Evolutionary conservation across 208 protist genomes (phyloP).

Genomic region (Acanthamoeba culbertsoni): DNA sequence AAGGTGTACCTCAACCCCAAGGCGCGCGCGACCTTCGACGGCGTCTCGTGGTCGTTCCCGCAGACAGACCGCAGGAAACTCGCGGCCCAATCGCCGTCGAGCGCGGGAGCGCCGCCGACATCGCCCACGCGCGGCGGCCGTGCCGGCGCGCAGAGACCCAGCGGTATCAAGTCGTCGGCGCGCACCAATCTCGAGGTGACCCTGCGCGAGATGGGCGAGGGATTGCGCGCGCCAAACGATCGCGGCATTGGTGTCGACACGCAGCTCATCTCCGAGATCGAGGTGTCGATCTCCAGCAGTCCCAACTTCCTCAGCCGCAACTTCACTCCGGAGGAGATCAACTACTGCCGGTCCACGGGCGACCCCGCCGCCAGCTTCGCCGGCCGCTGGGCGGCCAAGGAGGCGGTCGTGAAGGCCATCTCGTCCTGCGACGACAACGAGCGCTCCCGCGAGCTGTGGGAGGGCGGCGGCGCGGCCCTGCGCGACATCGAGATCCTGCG

Average conservation of each 20-base stretch:
- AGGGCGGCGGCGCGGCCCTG: slow-evolving; percentile 65
- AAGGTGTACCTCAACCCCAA: slow-evolving; percentile 75
- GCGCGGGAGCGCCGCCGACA: not conserved
- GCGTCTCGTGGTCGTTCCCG: not conserved
- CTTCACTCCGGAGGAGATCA: slow-evolving; percentile 79
- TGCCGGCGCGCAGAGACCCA: not conserved
- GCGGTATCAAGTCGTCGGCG: not conserved
- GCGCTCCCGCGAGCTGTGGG: slow-evolving; percentile 53
- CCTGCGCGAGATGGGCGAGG: slow-evolving; percentile 54
- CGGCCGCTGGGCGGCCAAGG: slow-evolving; percentile 81
- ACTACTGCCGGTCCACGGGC: slow-evolving; percentile 61
- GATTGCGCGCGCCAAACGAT: not conserved
- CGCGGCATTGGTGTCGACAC: slow-evolving; percentile 67
- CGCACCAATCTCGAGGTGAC: slow-evolving; percentile 28
- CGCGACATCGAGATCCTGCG: slow-evolving; percentile 77
- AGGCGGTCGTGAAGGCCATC: slow-evolving; percentile 84
- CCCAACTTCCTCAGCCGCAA: slow-evolving; percentile 77
- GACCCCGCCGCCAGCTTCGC: slow-evolving; percentile 67
- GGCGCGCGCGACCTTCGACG: slow-evolving; percentile 68
- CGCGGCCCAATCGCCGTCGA: not conserved
- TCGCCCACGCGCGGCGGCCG: not conserved
- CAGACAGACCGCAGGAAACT: not conserved
- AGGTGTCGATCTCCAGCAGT: slow-evolving; percentile 56
- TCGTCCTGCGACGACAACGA: slow-evolving; percentile 50
- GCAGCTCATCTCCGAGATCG: slow-evolving; percentile 63